Conservation (phyloP, 225 moss, liverwort and hornwort species). For the Sphagnum contortum region DNA sequence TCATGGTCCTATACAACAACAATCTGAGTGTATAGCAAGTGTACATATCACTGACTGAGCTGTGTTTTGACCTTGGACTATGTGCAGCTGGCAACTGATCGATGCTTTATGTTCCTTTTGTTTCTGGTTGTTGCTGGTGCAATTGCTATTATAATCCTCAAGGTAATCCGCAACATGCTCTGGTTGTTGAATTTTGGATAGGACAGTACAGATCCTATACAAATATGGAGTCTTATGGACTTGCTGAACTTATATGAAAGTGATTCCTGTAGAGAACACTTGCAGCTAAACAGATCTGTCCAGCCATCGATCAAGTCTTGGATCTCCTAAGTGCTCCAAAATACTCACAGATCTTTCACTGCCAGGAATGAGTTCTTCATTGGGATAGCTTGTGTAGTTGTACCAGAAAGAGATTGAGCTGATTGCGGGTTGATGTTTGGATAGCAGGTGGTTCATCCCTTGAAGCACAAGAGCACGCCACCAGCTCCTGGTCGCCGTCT, state of each 20-base stretch:
- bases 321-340: background rate
- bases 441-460: constrained; percentile 50
- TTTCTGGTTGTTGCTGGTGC: constrained; percentile 79
- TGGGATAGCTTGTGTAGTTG: background rate
- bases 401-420: background rate
- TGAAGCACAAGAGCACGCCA: constrained; percentile 40
- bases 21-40: too few species aligned
- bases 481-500: constrained; percentile 6
- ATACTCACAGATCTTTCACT: too few species aligned
- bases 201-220: background rate
- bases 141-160: constrained; percentile 78
- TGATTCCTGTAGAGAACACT: background rate
- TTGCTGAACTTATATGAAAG: background rate
- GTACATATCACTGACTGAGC: too few species aligned
- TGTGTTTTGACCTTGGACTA: background rate
- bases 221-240: background rate
- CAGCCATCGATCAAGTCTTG: background rate
- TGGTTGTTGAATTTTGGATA: background rate
- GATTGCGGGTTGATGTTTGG: background rate
- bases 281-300: too few species aligned
- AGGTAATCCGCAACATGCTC: constrained; percentile 26
- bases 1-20: too few species aligned
- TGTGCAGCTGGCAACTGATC: constrained; percentile 85
- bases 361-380: background rate
- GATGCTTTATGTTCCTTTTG: constrained; percentile 81